A percentile compares a stretch with the other conserved stretches of the same genome.
Conservation (phyloP, 2,329 filamentous ascomycete species). For the Fusarium robinianum region DNA sequence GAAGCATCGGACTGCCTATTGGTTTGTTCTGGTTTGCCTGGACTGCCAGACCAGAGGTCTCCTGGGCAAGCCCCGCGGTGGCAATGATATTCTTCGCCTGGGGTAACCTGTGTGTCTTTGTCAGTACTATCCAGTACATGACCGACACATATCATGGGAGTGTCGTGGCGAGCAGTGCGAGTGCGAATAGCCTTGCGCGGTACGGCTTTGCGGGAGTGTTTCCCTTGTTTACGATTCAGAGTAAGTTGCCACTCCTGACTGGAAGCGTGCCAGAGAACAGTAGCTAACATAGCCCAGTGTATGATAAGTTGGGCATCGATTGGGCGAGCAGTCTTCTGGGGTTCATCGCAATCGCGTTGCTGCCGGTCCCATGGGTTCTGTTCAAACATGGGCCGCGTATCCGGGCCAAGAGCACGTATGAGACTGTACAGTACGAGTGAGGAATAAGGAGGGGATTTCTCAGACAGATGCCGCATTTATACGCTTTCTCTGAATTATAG, state of each 20-base stretch:
- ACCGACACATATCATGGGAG: conserved; percentile 60
- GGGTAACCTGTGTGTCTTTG: conserved; percentile 64
- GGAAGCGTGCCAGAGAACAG: rapidly evolving
- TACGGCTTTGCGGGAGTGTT: conserved; percentile 62
- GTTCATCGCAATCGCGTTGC: conserved; percentile 52
- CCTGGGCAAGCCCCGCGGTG: conserved; percentile 56
- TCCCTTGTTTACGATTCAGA: conserved; percentile 64
- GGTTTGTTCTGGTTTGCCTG: conserved; percentile 66
- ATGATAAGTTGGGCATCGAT: conserved; percentile 46
- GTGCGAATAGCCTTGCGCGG: conserved; percentile 62
- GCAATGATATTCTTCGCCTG: conserved; percentile 62
- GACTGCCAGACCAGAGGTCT: conserved; percentile 51
- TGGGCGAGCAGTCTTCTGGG: conserved; percentile 55
- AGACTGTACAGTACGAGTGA: neutral
- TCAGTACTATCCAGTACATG: conserved; percentile 56
- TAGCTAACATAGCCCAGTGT: conserved; percentile 44
- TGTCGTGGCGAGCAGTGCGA: conserved; percentile 61
- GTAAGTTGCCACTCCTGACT: conserved; percentile 40
- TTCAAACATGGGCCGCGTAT: conserved; percentile 51
- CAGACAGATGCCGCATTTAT: no score
- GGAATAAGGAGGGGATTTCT: neutral
- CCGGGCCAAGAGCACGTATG: conserved; percentile 34
- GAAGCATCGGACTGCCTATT: conserved; percentile 56
- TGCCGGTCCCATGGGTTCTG: conserved; percentile 58
- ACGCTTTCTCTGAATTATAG: no score